Base-by-base conservation (phyloP, 2,329 filamentous ascomycete genomes). In the Cordyceps farinosa region DNA sequence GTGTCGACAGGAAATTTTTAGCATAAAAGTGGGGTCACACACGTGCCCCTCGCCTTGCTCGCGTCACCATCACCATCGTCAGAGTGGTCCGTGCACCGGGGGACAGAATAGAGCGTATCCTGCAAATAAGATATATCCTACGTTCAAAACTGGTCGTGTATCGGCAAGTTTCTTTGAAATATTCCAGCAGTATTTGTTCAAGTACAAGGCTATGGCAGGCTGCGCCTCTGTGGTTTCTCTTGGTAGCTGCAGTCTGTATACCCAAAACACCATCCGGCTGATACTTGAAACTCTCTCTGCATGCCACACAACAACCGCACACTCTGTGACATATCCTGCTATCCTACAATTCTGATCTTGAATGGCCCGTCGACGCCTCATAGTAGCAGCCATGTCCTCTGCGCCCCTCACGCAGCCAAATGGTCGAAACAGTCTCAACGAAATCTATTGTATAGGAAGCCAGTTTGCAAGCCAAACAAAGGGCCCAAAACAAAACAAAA, bases 11-110 rank as follows among this genome's bases (percentile, higher is more conserved):
- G 68, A 67, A 65, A 66, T 69, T 74, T 67, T 67, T n/a, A 3
- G 9, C 27, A 52, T 44, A 68, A 68, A 47, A 66, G 70, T 72
- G 72, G 70, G 65, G 65, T 57, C 29, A 42, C 61, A 67, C 73
- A 74, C 72, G 72, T 74, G 72, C 72, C 66, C 64, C 29, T 30
- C 32, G 45, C 54, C 38, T 44, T 45, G 56, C 8, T 32, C 36
- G 56, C 56, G 34, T 30, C 57, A 22, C 22, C 22, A 22, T 22
- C 22, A 44, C 64, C 59, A 58, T 58, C 57, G 61, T 57, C 61
- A 42, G 27, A 8, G 10, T 61, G 57, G 62, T 47, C 57, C 56
- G 56, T 61, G 62, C 62, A 40, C 57, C 13, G 17, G 44, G 55
- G 44, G 27, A 11, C 22, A 22, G 22, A 22, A 22, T 22, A 22